phyloP scores from a whole-genome alignment of 1,284 basidiomycete genomes.

The Heterobasidion occidentale region DNA sequence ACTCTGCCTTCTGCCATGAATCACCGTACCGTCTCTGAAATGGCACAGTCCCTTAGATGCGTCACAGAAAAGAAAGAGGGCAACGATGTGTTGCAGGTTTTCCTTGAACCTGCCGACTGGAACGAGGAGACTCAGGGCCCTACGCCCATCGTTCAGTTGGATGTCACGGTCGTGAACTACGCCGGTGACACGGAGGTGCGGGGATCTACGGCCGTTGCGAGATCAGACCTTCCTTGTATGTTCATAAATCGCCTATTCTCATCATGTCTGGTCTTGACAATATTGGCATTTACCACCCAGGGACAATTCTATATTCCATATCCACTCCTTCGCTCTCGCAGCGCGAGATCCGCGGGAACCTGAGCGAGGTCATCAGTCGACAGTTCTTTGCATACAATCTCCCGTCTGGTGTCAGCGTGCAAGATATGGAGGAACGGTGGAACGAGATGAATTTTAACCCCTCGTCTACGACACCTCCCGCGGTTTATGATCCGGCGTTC shows the following conservation, averaged over 20 bases:
- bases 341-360: conserved; percentile 24
- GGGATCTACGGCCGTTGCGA: conserved; percentile 26
- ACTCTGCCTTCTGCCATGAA: too few species aligned
- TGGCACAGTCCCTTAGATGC: conserved; percentile 45
- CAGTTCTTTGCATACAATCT: conserved; percentile 35
- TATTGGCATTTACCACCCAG: conserved; percentile 22
- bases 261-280: background rate
- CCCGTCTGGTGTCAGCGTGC: conserved; percentile 37
- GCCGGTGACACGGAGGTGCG: conserved; percentile 23
- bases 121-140: conserved; percentile 22
- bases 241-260: background rate
- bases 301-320: conserved; percentile 48
- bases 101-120: conserved; percentile 57
- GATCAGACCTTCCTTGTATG: conserved; percentile 17
- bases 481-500: background rate
- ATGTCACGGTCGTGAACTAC: conserved; percentile 26
- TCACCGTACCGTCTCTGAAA: background rate
- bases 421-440: conserved; percentile 42
- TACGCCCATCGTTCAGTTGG: conserved; percentile 34
- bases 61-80: conserved; percentile 47
- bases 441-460: conserved; percentile 38
- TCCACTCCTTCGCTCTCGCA: conserved; percentile 24
- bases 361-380: conserved; percentile 26
- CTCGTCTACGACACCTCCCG: background rate
- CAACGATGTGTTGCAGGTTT: conserved; percentile 44